These are phyloP conservation scores for Cadophora sp. DNA, from an alignment of 2,329 filamentous ascomycete genomes.

Conservation along the genomic window DNA sequence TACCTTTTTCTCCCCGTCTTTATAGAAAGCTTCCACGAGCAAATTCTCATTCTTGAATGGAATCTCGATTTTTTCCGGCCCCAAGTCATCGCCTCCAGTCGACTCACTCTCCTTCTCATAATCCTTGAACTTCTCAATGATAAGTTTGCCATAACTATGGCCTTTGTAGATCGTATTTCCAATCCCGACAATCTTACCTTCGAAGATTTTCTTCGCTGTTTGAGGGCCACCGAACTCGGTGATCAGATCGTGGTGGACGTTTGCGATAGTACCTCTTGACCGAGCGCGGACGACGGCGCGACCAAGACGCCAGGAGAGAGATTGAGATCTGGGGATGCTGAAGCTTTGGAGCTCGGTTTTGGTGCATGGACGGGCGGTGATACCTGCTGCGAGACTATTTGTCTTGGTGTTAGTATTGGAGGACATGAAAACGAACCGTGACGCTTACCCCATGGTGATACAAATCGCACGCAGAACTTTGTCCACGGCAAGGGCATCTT, in stretches of 20 bases:
- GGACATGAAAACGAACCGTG: background rate
- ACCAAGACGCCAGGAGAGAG: constrained; percentile 17
- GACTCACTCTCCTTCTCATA: constrained; percentile 6
- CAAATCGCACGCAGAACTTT: constrained; percentile 19
- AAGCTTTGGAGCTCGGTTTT: constrained; percentile 17
- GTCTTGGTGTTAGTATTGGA: background rate
- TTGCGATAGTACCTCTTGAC: background rate
- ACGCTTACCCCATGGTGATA: constrained; percentile 18
- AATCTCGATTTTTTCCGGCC: constrained; percentile 11
- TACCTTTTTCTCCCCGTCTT: constrained; percentile 13
- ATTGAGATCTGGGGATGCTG: constrained; percentile 18
- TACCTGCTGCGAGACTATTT: constrained; percentile 15
- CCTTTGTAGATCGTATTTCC: constrained; percentile 8
- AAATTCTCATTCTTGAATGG: constrained; percentile 25
- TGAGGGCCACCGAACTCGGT: constrained; percentile 14
- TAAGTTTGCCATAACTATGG: constrained; percentile 19
- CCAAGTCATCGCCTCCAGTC: background rate
- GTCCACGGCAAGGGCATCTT: constrained; percentile 16
- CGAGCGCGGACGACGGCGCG: constrained; percentile 14
- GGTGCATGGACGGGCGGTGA: constrained; percentile 14
- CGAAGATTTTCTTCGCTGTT: constrained; percentile 13
- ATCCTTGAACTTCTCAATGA: constrained; percentile 21
- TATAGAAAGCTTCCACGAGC: constrained; percentile 10
- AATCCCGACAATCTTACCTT: constrained; percentile 19
- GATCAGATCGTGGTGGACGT: constrained; percentile 5